phyloP scores from a whole-genome alignment of 345 rosid species.

The Syzygium grande region DNA sequence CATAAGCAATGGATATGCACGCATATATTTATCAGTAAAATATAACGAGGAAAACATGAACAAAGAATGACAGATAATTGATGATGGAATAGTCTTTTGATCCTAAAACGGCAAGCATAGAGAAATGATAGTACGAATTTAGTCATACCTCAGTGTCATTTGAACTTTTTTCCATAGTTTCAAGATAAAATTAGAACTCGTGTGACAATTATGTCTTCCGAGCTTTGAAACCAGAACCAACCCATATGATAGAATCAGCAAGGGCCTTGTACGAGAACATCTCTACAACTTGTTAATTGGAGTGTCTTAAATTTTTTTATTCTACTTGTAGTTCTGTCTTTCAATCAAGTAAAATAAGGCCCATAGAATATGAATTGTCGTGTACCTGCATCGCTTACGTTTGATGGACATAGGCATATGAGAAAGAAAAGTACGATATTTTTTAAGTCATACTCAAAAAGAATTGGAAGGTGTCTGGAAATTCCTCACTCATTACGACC shows the following conservation, averaged over 20 bases:
- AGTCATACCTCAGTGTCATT: background rate
- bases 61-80: background rate
- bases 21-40: no score
- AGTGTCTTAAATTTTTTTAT: background rate
- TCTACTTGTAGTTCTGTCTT: background rate
- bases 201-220: background rate
- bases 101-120: background rate
- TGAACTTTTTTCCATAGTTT: background rate
- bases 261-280: background rate
- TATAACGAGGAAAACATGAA: no score
- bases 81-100: background rate
- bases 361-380: background rate
- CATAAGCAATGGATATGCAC: no score
- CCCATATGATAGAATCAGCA: background rate
- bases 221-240: background rate
- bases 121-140: background rate
- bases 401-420: background rate
- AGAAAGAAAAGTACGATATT: background rate
- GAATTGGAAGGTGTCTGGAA: background rate
- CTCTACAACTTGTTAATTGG: background rate
- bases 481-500: background rate
- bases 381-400: background rate
- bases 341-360: background rate
- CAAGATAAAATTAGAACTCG: accelerated
- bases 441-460: background rate